Conservation (phyloP, 345 rosid species). For the Dimocarpus longan region DNA sequence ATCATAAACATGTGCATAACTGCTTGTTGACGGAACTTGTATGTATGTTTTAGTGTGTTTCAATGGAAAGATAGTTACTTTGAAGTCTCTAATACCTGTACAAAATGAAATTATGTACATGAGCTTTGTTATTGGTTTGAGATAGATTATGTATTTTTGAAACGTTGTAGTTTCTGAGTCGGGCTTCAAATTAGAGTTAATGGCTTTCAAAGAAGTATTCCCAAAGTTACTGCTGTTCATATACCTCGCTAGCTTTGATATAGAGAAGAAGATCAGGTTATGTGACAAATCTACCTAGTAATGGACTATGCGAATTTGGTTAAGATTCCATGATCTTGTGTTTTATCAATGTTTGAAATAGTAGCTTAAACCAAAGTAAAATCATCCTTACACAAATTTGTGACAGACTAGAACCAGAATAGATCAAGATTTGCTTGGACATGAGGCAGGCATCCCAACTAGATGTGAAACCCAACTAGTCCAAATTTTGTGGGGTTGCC, state of each 20-base stretch:
- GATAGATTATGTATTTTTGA: not conserved
- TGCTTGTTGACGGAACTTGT: not conserved
- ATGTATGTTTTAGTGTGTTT: not conserved
- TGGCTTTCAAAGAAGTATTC: not conserved
- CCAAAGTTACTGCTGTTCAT: not conserved
- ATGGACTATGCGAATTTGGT: not conserved
- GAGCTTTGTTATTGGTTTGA: conserved; percentile 1
- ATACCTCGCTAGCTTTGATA: not conserved
- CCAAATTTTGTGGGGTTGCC: not conserved
- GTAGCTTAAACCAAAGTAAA: not conserved
- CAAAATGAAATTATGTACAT: not conserved
- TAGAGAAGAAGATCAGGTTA: not conserved
- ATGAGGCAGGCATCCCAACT: not conserved
- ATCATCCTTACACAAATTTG: not conserved
- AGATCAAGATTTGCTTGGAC: not conserved
- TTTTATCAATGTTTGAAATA: not conserved
- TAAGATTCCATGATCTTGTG: not conserved
- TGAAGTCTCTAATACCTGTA: not conserved
- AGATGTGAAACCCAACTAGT: not conserved
- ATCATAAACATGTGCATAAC: not conserved
- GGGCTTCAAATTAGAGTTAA: not conserved
- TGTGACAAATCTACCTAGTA: not conserved
- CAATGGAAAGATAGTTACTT: not conserved
- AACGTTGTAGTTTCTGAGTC: not conserved
- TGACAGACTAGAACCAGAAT: not conserved